Percentiles rank a stretch among this genome's conserved stretches.
phyloP scores from a whole-genome alignment of 2,329 filamentous ascomycete genomes.

The Trematosphaeria pertusa region DNA sequence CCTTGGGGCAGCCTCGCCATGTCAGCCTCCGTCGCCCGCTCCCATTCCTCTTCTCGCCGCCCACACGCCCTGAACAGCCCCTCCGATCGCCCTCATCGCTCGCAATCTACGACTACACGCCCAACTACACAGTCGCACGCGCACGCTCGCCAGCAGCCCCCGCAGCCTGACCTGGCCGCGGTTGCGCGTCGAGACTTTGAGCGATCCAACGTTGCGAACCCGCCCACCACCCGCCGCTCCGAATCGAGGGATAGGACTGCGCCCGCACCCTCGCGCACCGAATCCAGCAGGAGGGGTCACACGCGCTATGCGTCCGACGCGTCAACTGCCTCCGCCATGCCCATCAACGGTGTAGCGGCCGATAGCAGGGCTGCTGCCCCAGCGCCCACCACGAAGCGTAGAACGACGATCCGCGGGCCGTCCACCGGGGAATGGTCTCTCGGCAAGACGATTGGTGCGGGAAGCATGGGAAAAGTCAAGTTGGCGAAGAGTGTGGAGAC shows the following conservation, averaged over 20 bases:
- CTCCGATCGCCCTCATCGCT: conserved; percentile 44
- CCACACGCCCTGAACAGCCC: conserved; percentile 28
- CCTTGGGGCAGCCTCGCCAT: conserved; percentile 34
- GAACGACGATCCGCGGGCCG: conserved; percentile 86
- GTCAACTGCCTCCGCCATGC: conserved; percentile 45
- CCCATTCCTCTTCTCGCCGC: conserved; percentile 38
- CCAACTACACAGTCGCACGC: conserved; percentile 44
- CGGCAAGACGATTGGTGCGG: conserved; percentile 95
- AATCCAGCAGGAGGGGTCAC: conserved; percentile 59
- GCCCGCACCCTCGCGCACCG: conserved; percentile 58
- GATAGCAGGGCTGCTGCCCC: conserved; percentile 35
- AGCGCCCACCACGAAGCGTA: conserved; percentile 48
- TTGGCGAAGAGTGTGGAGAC: conserved; percentile 88
- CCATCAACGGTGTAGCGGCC: conserved; percentile 46
- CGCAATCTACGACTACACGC: conserved; percentile 44
- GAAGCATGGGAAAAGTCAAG: conserved; percentile 99
- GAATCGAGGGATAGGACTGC: conserved; percentile 66
- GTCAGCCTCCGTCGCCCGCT: conserved; percentile 49
- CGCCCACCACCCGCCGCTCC: conserved; percentile 64
- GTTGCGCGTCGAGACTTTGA: conserved; percentile 76
- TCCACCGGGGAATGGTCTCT: conserved; percentile 88
- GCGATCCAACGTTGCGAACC: conserved; percentile 68
- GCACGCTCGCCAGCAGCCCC: conserved; percentile 35
- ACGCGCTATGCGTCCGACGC: conserved; percentile 56
- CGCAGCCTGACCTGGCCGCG: conserved; percentile 58